These are phyloP conservation scores for Carex littledalei DNA, from an alignment of 176 grass and related monocot genomes.

Conservation along the genomic window DNA sequence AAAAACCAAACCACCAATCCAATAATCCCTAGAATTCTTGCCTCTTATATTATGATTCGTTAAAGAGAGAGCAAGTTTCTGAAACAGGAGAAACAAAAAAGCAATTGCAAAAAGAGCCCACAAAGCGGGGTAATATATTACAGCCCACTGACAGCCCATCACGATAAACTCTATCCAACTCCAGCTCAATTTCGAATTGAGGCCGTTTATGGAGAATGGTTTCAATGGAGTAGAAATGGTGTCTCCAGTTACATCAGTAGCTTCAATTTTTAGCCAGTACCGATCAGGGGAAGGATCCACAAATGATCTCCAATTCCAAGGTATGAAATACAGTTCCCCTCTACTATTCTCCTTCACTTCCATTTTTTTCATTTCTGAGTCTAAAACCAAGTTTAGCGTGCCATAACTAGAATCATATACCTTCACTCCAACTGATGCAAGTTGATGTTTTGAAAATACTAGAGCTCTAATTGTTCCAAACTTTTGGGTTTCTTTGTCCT, in stretches of 20 bases:
- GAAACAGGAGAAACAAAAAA: slow-evolving; percentile 55
- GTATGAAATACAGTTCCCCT: slow-evolving; percentile 68
- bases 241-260: slow-evolving; percentile 62
- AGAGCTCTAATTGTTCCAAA: slow-evolving; percentile 75
- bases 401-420: slow-evolving; percentile 73
- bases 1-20: slow-evolving; percentile 41
- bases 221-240: slow-evolving; percentile 51
- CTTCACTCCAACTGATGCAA: slow-evolving; percentile 68
- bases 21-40: slow-evolving; percentile 31
- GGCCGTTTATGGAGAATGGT: slow-evolving; percentile 82
- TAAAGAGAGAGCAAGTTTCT: slow-evolving; percentile 37
- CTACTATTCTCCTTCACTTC: slow-evolving; percentile 45
- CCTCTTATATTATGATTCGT: slow-evolving; percentile 47
- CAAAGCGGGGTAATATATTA: slow-evolving; percentile 57
- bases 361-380: slow-evolving; percentile 70
- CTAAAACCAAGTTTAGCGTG: slow-evolving; percentile 54
- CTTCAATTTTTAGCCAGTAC: slow-evolving; percentile 91
- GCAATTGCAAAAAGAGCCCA: slow-evolving; percentile 45
- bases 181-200: slow-evolving; percentile 61
- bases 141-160: slow-evolving; percentile 80
- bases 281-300: slow-evolving; percentile 59
- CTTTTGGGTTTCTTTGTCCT: slow-evolving; percentile 40
- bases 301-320: slow-evolving; percentile 97
- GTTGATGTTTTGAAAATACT: slow-evolving; percentile 70
- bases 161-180: slow-evolving; percentile 86